Base-by-base conservation (phyloP, 2,329 filamentous ascomycete genomes). In the Fusarium napiforme region DNA sequence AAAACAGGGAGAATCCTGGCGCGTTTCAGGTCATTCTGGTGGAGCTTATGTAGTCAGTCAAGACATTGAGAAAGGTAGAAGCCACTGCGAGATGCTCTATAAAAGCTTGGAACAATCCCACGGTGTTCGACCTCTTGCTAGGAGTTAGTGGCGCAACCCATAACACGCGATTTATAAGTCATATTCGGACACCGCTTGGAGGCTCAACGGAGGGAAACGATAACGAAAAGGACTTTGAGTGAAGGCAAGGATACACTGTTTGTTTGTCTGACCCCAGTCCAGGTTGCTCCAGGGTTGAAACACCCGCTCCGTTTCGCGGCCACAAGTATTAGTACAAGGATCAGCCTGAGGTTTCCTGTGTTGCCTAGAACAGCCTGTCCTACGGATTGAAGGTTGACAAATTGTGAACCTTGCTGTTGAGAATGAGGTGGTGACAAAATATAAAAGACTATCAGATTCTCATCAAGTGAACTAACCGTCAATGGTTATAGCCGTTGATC, bases 271-370 rank as follows among this genome's bases (percentile, higher is more conserved):
- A 30, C 30, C 56, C 43, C 30, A 52, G 57, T 46, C 49, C 28
- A 60, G 42, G 72, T 67, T 60, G 37, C 50, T 60, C 26, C 61
- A 60, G 61, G 45, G 42, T 75, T 75, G 73, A 76, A 77, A 77
- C 75, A 67, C 61, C 74, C 55, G 62, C 66, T 46, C 58, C 52
- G 62, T 77, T 73, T 73, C 61, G 57, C 45, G 45, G 47, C 46
- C 39, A 58, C 32, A 64, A 43, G 34, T 52, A 58, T 50, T 50
- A 21, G 60, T 47, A 67, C 67, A 57, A 63, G 64, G 46, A 64
- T 69, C 43, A 72, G 30, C 63, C 57, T 72, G 59, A 60, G 43
- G 40, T 55, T 55, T 37, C 55, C 50, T 50, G 28, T 34, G 30
- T 50, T 34, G 37, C 28, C 53, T 16, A 53, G 34, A 23, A 55